Percentiles rank a stretch among this genome's conserved stretches.
Evolutionary conservation across 164 flowering plant genomes (phyloP).

Genomic region (Liriodendron chinense): DNA sequence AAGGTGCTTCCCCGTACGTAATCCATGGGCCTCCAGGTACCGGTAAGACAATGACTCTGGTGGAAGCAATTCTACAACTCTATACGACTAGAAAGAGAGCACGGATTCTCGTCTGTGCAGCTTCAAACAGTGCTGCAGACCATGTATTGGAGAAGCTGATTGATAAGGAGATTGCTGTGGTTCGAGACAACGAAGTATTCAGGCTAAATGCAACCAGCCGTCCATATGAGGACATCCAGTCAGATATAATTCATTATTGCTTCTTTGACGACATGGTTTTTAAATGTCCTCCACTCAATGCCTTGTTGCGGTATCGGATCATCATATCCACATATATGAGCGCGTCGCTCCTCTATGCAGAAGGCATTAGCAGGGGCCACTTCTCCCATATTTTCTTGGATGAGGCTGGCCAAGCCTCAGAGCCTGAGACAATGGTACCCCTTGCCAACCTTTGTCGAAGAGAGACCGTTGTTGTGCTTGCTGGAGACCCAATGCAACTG

Average conservation of each 20-base stretch:
- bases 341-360: slow-evolving; percentile 62
- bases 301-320: slow-evolving; percentile 51
- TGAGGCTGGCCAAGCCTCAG: slow-evolving; percentile 99
- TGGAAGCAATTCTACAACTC: slow-evolving; percentile 82
- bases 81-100: slow-evolving; percentile 31
- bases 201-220: slow-evolving; percentile 81
- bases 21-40: slow-evolving; percentile 99
- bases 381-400: slow-evolving; percentile 89
- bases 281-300: slow-evolving; percentile 54
- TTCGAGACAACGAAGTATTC: slow-evolving; percentile 52
- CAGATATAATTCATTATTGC: slow-evolving; percentile 52
- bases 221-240: slow-evolving; percentile 56
- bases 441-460: slow-evolving; percentile 48
- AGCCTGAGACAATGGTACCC: slow-evolving; percentile 91
- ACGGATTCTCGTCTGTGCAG: slow-evolving; percentile 77
- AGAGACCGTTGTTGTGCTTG: slow-evolving; percentile 76
- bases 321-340: slow-evolving; percentile 87
- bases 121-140: slow-evolving; percentile 96
- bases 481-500: slow-evolving; percentile 93
- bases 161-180: slow-evolving; percentile 23
- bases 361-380: slow-evolving; percentile 62
- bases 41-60: slow-evolving; percentile 82
- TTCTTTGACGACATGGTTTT: slow-evolving; percentile 54
- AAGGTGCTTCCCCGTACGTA: slow-evolving; percentile 81
- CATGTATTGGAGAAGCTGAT: slow-evolving; percentile 63